Evolutionary conservation across 331 rosid species (phyloP).

Genomic region (Phaseolus coccineus): DNA sequence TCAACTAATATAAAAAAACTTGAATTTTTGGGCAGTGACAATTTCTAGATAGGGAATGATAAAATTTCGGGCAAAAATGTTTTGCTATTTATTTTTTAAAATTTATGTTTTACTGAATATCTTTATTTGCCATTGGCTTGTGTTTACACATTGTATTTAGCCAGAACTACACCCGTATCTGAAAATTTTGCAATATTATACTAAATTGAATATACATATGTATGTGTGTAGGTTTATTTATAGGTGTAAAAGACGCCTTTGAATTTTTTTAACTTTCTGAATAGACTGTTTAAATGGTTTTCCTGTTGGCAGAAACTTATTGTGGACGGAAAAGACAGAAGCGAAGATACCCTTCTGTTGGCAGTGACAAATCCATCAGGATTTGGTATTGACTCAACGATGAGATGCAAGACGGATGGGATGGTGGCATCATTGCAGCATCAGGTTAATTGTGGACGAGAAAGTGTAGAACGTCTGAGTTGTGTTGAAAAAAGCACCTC

Average conservation of each 20-base stretch:
- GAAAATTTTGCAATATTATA: constrained; percentile 18
- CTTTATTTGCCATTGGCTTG: constrained; percentile 20
- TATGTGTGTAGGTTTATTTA: constrained; percentile 26
- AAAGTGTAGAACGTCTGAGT: constrained; percentile 44
- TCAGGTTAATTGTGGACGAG: constrained; percentile 40
- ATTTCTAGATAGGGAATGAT: constrained; percentile 26
- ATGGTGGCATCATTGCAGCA: constrained; percentile 39
- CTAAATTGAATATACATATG: neutral
- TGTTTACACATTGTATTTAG: constrained; percentile 20
- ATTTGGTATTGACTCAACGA: constrained; percentile 40
- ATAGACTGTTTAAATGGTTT: constrained; percentile 41
- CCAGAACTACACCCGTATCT: constrained; percentile 25
- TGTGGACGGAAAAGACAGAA: constrained; percentile 48
- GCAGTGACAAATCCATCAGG: constrained; percentile 38
- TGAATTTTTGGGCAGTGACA: constrained; percentile 4
- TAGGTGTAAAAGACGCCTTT: constrained; percentile 14
- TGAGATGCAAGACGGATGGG: constrained; percentile 45
- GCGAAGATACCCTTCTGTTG: constrained; percentile 42
- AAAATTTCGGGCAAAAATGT: constrained; percentile 6
- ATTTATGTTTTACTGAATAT: constrained; percentile 34
- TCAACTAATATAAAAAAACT: neutral
- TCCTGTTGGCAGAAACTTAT: constrained; percentile 52
- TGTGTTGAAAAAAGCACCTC: constrained; percentile 50
- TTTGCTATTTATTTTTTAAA: too few species aligned
- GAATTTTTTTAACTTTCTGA: constrained; percentile 30